These are phyloP conservation scores for Paraconiothyrium sp. DNA, from an alignment of 2,329 filamentous ascomycete genomes.

Conservation along the genomic window DNA sequence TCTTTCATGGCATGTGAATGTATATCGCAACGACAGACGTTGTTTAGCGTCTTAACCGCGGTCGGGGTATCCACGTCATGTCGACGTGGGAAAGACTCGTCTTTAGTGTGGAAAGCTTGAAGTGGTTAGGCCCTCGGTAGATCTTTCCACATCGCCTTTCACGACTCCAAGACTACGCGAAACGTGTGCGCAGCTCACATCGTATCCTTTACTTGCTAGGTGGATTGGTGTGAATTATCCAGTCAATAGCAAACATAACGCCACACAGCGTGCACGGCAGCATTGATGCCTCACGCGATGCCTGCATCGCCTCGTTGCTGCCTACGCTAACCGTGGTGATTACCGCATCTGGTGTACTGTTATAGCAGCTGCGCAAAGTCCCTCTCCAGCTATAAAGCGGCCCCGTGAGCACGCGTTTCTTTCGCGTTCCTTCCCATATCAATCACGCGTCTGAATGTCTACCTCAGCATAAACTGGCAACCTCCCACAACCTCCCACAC, in stretches of 20 bases:
- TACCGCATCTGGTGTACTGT: background rate
- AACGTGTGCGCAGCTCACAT: background rate
- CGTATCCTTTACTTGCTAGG: background rate
- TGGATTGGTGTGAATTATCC: background rate
- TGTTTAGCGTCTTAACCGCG: no score
- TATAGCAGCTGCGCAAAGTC: constrained; percentile 14
- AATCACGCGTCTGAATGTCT: constrained; percentile 15
- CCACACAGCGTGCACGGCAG: constrained; percentile 16
- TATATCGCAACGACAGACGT: no score
- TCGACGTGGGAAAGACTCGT: background rate
- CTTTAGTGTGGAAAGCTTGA: constrained; percentile 13
- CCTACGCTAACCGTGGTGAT: constrained; percentile 41
- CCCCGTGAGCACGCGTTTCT: constrained; percentile 31
- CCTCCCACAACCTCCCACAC: background rate
- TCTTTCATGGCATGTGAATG: constrained; percentile 35
- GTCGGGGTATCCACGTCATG: no score
- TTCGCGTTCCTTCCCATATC: constrained; percentile 30
- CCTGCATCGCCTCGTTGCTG: constrained; percentile 38
- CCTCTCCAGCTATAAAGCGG: constrained; percentile 29
- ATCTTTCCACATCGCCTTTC: background rate
- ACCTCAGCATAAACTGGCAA: background rate
- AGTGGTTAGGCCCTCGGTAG: constrained; percentile 26
- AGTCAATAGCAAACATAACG: no score
- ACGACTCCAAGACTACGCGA: background rate
- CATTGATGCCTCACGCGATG: constrained; percentile 42